Evolutionary conservation across 192 early-diverging fungal genomes (phyloP), one percentile per base, ranked within the genome.

Genomic region (Gamsiella multidivaricata): DNA sequence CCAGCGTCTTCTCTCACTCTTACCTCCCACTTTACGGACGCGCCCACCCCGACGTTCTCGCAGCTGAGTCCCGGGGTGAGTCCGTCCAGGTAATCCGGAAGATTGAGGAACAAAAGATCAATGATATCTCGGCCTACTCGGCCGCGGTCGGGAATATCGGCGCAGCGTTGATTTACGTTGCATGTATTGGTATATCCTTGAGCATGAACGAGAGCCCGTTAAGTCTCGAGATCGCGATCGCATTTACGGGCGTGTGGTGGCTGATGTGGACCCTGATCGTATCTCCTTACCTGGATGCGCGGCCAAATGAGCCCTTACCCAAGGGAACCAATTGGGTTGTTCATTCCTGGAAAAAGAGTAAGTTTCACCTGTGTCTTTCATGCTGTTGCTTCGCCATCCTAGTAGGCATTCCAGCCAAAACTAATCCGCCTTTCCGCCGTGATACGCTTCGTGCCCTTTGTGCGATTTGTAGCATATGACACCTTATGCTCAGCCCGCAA

Each of bases 241-340:
- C 72, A 2, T 50, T 85, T 53, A 66, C 78, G 10, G 86, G 86
- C 29, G 68, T 75, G 12, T 85, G 84, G 86, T 87, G 84, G 82
- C 42, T 81, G 17, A 1, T 84, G 2, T 82, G 81, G 62, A 73
- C 63, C 32, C 2, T 84, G 22, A 56, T 71, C 42, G 43, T 81
- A n/a, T 3, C 65, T 0, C 61, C 74, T 36, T 82, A 62, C 54
- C 36, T 83, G 29, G 68, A 71, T n/a, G 51, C 63, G 2, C 61
- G 85, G 14, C 75, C 80, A 0, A 78, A 80, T 28, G 75, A 62
- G 3, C 85, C 82, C 12, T 47, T 86, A 34, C 85, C 85, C 4
- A 58, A 68, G 31, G 85, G 85, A 32, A 74, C 69, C 8, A 82
- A 75, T 43, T 79, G 80, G 64, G 46, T 82, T n/a, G 31, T 68